Percentiles rank a stretch among this genome's conserved stretches.
Evolutionary conservation across 148 eudicot genomes (phyloP).

Genomic region (Dianthus caryophyllus): DNA sequence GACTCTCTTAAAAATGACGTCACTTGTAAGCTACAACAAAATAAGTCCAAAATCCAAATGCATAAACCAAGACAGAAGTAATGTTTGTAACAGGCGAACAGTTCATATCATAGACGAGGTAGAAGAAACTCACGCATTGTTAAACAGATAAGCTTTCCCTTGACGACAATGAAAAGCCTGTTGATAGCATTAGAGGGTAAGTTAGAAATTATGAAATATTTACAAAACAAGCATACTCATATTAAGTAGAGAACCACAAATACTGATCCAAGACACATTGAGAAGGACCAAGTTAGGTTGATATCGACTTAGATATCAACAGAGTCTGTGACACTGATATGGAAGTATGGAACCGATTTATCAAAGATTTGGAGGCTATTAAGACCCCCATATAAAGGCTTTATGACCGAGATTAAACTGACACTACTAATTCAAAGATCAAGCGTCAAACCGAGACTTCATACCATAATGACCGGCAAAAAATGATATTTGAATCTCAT

Average conservation of each 20-base stretch:
- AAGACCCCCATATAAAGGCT: too few relatives aligned
- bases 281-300: neutral
- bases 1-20: too few relatives aligned
- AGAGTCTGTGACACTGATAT: too few relatives aligned
- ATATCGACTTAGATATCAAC: too few relatives aligned
- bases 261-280: neutral
- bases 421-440: too few relatives aligned
- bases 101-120: neutral
- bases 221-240: neutral
- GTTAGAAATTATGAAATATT: slow-evolving; percentile 7
- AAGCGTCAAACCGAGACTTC: too few relatives aligned
- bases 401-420: too few relatives aligned
- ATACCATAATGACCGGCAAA: too few relatives aligned
- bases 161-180: slow-evolving; percentile 74
- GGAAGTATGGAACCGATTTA: too few relatives aligned
- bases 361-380: too few relatives aligned
- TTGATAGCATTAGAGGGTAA: slow-evolving; percentile 8
- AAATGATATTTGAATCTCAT: too few relatives aligned
- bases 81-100: neutral
- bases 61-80: slow-evolving; percentile 5
- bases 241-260: neutral
- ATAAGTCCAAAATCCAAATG: neutral
- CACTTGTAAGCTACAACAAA: neutral
- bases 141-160: slow-evolving; percentile 87
- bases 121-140: slow-evolving; percentile 60